A percentile compares a stretch with the other conserved stretches of the same genome.
Evolutionary conservation across 2,329 filamentous ascomycete species (phyloP).

Genomic region (Emergomyces orientalis): DNA sequence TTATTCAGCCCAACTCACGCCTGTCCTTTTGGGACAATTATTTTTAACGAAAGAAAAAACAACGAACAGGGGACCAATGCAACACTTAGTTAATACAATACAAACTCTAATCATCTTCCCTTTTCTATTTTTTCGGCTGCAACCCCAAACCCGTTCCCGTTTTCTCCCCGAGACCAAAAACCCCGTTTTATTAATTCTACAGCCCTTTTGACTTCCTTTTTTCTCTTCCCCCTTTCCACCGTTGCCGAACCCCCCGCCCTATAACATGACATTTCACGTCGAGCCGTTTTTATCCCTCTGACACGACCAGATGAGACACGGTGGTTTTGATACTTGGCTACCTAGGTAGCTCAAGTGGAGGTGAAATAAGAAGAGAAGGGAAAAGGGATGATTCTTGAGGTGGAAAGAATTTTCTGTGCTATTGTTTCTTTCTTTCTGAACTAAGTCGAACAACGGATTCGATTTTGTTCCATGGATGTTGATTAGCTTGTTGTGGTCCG

Average conservation of each 20-base stretch:
- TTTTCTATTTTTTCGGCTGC: neutral
- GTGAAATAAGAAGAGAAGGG: neutral
- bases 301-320: neutral
- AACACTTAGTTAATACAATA: neutral
- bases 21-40: conserved; percentile 5
- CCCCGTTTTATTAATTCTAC: neutral
- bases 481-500: neutral
- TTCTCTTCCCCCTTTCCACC: neutral
- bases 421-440: neutral
- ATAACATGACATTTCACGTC: neutral
- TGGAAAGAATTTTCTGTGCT: neutral
- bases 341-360: neutral
- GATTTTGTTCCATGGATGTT: neutral
- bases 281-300: neutral
- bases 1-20: conserved; percentile 14
- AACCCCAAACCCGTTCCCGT: neutral
- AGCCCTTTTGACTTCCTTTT: neutral
- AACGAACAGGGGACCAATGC: neutral
- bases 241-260: neutral
- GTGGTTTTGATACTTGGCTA: neutral
- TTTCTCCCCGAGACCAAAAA: neutral
- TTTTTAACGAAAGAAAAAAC: neutral
- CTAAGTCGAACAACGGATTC: neutral
- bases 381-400: neutral
- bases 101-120: neutral